Percentiles rank a stretch among this genome's conserved stretches.
These are phyloP conservation scores for Alternaria postmessia DNA, from an alignment of 2,329 filamentous ascomycete genomes.

Conservation along the genomic window DNA sequence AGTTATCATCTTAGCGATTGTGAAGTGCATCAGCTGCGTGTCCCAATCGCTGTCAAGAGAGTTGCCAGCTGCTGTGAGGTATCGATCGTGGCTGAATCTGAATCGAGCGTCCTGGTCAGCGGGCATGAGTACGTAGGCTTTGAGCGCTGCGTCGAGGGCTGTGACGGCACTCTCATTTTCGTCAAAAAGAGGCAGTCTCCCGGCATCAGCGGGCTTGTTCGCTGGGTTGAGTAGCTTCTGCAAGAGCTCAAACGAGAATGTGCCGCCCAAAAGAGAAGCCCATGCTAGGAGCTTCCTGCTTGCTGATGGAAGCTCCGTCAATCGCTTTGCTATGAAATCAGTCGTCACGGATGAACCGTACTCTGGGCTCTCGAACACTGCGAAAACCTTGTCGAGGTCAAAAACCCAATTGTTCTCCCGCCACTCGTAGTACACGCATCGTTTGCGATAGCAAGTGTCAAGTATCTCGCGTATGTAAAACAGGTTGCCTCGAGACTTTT, in stretches of 20 bases:
- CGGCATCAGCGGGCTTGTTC: constrained; percentile 55
- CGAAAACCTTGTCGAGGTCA: constrained; percentile 84
- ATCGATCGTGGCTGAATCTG: constrained; percentile 86
- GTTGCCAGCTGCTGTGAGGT: constrained; percentile 73
- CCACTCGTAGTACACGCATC: constrained; percentile 92
- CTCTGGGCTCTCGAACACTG: constrained; percentile 80
- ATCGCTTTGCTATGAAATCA: constrained; percentile 79
- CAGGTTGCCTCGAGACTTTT: constrained; percentile 86
- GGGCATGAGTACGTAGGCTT: constrained; percentile 80
- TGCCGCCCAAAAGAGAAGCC: constrained; percentile 82
- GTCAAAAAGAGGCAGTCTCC: constrained; percentile 58
- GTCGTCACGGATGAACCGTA: constrained; percentile 83
- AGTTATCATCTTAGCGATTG: constrained; percentile 82
- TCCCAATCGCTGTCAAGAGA: constrained; percentile 68
- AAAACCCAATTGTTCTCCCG: constrained; percentile 79
- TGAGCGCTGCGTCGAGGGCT: constrained; percentile 82
- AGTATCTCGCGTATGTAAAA: constrained; percentile 94
- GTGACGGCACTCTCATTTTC: constrained; percentile 75
- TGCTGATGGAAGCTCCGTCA: constrained; percentile 77
- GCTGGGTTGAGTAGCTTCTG: constrained; percentile 79
- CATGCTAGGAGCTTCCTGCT: constrained; percentile 84
- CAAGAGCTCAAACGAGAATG: constrained; percentile 84
- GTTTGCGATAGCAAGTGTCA: constrained; percentile 83
- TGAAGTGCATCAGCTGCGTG: constrained; percentile 77
- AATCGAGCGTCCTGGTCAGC: constrained; percentile 88